Evolutionary conservation across 371 early-diverging fungal genomes (phyloP).

Genomic region (Syncephalastrum monosporum): DNA sequence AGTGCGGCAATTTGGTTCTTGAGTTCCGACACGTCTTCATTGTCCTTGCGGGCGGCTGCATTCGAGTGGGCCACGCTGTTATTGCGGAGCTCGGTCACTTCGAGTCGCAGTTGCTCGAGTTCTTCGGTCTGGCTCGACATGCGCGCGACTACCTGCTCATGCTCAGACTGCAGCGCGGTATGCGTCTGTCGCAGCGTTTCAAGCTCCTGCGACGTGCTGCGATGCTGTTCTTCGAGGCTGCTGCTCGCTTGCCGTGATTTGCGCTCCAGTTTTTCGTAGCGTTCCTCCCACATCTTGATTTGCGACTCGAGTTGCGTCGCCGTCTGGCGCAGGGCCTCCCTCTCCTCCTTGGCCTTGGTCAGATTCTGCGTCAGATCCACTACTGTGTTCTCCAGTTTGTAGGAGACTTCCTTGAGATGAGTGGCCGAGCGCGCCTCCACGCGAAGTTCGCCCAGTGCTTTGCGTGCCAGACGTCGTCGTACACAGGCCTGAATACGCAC

Average conservation of each 20-base stretch:
- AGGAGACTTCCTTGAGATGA: conserved; percentile 89
- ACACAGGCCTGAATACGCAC: conserved; percentile 78
- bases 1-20: conserved; percentile 52
- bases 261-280: conserved; percentile 58
- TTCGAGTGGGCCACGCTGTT: conserved; percentile 9
- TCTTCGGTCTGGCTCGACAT: no score
- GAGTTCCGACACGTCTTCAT: conserved; percentile 42
- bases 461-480: conserved; percentile 72
- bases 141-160: no score
- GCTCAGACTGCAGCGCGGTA: background rate
- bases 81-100: conserved; percentile 4
- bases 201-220: conserved; percentile 12
- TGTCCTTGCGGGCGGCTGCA: conserved; percentile 14
- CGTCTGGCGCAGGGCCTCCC: conserved; percentile 54
- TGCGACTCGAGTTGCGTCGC: conserved; percentile 64
- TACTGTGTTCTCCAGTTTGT: conserved; percentile 93
- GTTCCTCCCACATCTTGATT: conserved; percentile 67
- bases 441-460: conserved; percentile 61
- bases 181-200: background rate
- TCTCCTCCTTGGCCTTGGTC: conserved; percentile 70
- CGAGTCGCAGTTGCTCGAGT: no score
- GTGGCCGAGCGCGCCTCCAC: conserved; percentile 86
- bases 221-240: conserved; percentile 50
- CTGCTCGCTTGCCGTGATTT: conserved; percentile 47
- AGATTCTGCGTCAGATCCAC: conserved; percentile 90